Percentiles rank a stretch among this genome's conserved stretches.
Evolutionary conservation across 148 eudicot species (phyloP).

Genomic region (Fagopyrum homotropicum): DNA sequence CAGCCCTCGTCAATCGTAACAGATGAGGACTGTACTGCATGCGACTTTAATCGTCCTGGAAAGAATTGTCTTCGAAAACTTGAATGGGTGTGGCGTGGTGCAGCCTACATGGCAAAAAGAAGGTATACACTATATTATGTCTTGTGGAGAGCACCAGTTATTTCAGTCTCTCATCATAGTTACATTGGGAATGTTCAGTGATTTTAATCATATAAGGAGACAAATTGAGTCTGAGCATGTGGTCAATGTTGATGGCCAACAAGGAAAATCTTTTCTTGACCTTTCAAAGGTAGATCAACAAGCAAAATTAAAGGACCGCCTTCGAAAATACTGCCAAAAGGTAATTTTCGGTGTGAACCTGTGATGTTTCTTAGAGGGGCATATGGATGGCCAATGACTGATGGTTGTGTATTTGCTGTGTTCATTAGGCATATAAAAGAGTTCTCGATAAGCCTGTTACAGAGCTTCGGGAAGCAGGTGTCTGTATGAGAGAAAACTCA

Average conservation of each 20-base stretch:
- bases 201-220: slow-evolving; percentile 89
- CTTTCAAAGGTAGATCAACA: slow-evolving; percentile 92
- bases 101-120: slow-evolving; percentile 88
- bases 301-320: slow-evolving; percentile 77
- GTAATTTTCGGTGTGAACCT: slow-evolving; percentile 22
- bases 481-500: slow-evolving; percentile 98
- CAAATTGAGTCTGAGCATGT: slow-evolving; percentile 91
- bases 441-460: slow-evolving; percentile 88
- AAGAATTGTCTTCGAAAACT: slow-evolving; percentile 94
- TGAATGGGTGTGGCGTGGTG: slow-evolving; percentile 99
- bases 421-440: slow-evolving; percentile 74
- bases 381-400: slow-evolving; percentile 11
- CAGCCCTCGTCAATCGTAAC: slow-evolving; percentile 98
- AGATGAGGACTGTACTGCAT: slow-evolving; percentile 96
- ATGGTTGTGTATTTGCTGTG: slow-evolving; percentile 10
- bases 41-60: slow-evolving; percentile 97
- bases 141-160: background rate
- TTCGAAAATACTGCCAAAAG: slow-evolving; percentile 93
- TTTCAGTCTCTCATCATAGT: slow-evolving; percentile 14
- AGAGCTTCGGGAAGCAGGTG: slow-evolving; percentile 92
- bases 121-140: slow-evolving; percentile 37
- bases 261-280: slow-evolving; percentile 70
- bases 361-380: background rate
- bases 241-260: slow-evolving; percentile 49
- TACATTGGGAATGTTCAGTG: slow-evolving; percentile 40